Evolutionary conservation across 1,284 basidiomycete genomes (phyloP), one percentile per base, ranked within the genome.

Genomic region (Nidula niveotomentosa): DNA sequence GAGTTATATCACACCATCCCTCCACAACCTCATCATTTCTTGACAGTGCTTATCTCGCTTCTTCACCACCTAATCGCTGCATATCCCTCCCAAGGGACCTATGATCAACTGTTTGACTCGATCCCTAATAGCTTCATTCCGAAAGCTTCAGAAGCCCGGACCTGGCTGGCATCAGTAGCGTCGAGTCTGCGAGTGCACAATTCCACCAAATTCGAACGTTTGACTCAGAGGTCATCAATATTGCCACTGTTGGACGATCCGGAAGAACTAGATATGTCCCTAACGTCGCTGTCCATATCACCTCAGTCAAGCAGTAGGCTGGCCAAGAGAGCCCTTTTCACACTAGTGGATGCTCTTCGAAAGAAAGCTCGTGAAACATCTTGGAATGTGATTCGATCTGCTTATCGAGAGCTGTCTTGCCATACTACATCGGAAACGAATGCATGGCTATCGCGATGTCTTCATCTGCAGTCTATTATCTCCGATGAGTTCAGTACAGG

Each of bases 381-480:
- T 2, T 90, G 88, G 88, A 62, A 57, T 0, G 68, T 88, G n/a
- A 60, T 91, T 39, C 80, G 86, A 41, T 73, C 77, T 44, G 81
- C 82, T 0, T 91, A 90, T 65, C 76, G 84, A 44, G 88, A 90
- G 62, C 58, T 90, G 5, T 74, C 76, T 17, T 77, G 74, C 57
- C 70, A 75, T 46, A 62, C 67, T 18, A 64, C 70, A 12, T 67
- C 68, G 50, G 62, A 63, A 6, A 81, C 79, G 12, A 73, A 70
- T 35, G 53, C 58, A 8, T 90, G 88, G 88, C 67, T 89, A 36
- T 65, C 67, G 15, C 73, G 73, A 6, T 80, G 76, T 13, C 63
- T 89, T 0, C 74, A 69, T 23, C 60, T 85, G 44, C 62, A 66
- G 8, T 64, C 73, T 15, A 50, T 69, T 8, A 52, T 60, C 8